Conservation (phyloP, 1,284 basidiomycete species). For the Ceratobasidium theobromae region DNA sequence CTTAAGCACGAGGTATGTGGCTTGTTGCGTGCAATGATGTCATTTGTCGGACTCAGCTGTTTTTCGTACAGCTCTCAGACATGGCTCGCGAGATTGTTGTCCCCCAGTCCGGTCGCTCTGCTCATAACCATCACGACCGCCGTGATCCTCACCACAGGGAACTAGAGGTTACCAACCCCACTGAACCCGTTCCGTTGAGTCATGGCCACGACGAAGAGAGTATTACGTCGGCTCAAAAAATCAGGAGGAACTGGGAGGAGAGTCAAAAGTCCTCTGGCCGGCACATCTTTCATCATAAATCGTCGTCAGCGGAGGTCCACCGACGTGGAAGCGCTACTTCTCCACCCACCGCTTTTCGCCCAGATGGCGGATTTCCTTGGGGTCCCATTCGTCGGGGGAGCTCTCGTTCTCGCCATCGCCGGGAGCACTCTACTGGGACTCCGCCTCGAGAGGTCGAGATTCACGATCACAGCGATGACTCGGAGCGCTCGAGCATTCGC, state of each 20-base stretch:
- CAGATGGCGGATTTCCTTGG: slow-evolving; percentile 9
- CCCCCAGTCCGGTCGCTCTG: background rate
- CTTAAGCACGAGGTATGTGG: slow-evolving; percentile 27
- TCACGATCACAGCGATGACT: slow-evolving; percentile 23
- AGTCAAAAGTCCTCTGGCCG: slow-evolving; percentile 11
- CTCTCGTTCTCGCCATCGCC: slow-evolving; percentile 8
- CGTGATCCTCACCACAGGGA: background rate
- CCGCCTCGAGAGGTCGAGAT: background rate
- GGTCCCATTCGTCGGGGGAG: background rate
- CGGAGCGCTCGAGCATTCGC: background rate
- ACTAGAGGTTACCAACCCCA: background rate
- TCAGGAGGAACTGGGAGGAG: slow-evolving; percentile 22
- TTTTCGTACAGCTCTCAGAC: slow-evolving; percentile 23
- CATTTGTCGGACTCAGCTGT: slow-evolving; percentile 21
- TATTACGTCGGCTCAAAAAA: slow-evolving; percentile 23
- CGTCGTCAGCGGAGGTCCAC: background rate
- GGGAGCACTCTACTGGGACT: background rate
- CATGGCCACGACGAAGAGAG: background rate
- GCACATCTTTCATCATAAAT: background rate
- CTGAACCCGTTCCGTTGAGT: background rate
- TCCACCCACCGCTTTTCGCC: slow-evolving; percentile 14
- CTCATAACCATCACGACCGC: background rate
- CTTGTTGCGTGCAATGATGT: slow-evolving; percentile 29
- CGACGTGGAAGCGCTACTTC: background rate
- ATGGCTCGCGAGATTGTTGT: slow-evolving; percentile 9